These are phyloP conservation scores for Fusarium floridanum DNA, from an alignment of 2,329 filamentous ascomycete species.

Conservation along the genomic window DNA sequence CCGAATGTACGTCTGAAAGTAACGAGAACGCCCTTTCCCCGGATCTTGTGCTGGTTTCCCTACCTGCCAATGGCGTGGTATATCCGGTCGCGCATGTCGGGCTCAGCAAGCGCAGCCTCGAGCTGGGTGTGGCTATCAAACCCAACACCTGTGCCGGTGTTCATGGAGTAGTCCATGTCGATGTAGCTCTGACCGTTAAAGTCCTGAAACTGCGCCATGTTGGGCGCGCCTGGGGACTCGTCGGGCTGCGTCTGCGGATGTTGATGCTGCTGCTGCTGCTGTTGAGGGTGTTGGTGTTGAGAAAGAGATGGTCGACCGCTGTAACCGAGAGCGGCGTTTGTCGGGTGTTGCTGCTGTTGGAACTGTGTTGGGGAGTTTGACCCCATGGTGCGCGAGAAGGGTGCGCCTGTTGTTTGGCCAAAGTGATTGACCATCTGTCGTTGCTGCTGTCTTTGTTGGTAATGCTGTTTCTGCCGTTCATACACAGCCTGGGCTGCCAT, in stretches of 20 bases:
- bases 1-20: background rate
- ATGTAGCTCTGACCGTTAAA: conserved; percentile 43
- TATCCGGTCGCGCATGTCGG: conserved; percentile 39
- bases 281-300: conserved; percentile 14
- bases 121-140: conserved; percentile 40
- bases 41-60: background rate
- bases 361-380: conserved; percentile 30
- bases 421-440: conserved; percentile 37
- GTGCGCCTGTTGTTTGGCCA: conserved; percentile 11
- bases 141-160: conserved; percentile 10
- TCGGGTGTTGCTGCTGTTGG: conserved; percentile 31
- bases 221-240: conserved; percentile 7
- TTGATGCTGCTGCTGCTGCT: conserved; percentile 23
- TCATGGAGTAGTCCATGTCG: conserved; percentile 42
- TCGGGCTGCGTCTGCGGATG: conserved; percentile 12
- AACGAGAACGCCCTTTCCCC: background rate
- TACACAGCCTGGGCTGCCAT: conserved; percentile 28
- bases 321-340: conserved; percentile 14
- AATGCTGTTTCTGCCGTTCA: conserved; percentile 28
- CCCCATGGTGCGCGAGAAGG: conserved; percentile 25
- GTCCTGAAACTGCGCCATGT: conserved; percentile 32
- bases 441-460: conserved; percentile 21
- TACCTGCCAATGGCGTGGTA: conserved; percentile 42
- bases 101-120: conserved; percentile 37
- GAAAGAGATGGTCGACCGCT: background rate